Base-by-base conservation (phyloP, 2,329 filamentous ascomycete species). In the Colletotrichum sp. region DNA sequence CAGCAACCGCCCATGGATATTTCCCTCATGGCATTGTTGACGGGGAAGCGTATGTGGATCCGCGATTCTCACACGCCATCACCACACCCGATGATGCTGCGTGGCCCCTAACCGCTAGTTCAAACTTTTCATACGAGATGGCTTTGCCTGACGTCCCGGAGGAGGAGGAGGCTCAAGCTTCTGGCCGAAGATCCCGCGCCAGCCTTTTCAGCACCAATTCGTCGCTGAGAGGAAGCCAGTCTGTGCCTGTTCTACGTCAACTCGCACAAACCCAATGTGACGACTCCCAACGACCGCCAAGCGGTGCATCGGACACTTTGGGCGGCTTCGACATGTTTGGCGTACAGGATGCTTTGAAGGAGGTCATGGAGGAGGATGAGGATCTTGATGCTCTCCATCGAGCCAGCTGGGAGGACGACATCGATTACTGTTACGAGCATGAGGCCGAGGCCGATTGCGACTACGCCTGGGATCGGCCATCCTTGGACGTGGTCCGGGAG, bases 371-470 rank as follows among this genome's bases (percentile, higher is more conserved):
- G 8, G 78, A 79, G 15, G 77, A 77, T 9, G 78, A 77, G 4
- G 78, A 70, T 16, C 79, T 79, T n/a, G 83, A 85, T 5, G 70
- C 76, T 5, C 76, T 83, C n/a, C 78, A 81, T 27, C 83, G 83
- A 9, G 87, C 89, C 78, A 92, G 86, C 78, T 94, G 92, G 92
- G 92, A 94, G 79, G 91, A 93, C 68, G 91, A 91, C 77, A 93
- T 94, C 76, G 92, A 94, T 80, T 94, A 93, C 82, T 93, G 91
- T 80, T 94, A 94, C 79, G 92, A 93, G 78, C 91, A 94, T 78
- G 92, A 92, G 78, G 91, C 89, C 15, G 92, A 94, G 81, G 92
- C 91, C 9, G 87, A 93, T 81, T 93, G 91, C 80, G 89, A 93
- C 76, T 93, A 92, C 78, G 89, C 92, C 60, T 93, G 92, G 92